phyloP scores from a whole-genome alignment of 1,284 basidiomycete genomes.

The Phlebopus sp. region DNA sequence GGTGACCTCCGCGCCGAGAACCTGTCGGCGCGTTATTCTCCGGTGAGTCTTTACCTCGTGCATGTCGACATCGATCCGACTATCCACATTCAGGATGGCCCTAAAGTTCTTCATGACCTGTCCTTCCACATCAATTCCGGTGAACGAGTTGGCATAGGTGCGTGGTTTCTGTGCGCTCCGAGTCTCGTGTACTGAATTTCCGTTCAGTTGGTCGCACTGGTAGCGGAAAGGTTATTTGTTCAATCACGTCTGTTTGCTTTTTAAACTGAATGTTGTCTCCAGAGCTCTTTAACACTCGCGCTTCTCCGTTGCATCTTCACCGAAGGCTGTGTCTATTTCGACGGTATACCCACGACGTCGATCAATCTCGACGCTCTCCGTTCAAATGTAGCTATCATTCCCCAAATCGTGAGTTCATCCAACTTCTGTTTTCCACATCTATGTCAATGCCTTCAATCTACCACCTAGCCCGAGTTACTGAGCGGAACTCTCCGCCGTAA shows the following conservation, averaged over 20 bases:
- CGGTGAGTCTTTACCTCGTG: background rate
- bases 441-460: background rate
- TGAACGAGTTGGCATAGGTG: conserved; percentile 54
- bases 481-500: conserved; percentile 57
- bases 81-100: conserved; percentile 30
- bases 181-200: too few species aligned
- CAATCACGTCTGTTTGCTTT: too few species aligned
- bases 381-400: conserved; percentile 61
- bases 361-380: conserved; percentile 36
- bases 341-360: conserved; percentile 40
- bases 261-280: conserved; percentile 8
- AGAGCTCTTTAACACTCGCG: conserved; percentile 50
- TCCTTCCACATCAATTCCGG: conserved; percentile 56
- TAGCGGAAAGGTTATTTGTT: conserved; percentile 33
- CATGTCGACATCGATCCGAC: background rate
- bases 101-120: conserved; percentile 51
- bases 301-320: conserved; percentile 57
- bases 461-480: conserved; percentile 63
- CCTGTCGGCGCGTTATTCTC: conserved; percentile 61
- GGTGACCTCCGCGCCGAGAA: conserved; percentile 65
- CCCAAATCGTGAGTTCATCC: conserved; percentile 38
- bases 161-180: too few species aligned
- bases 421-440: background rate
- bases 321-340: conserved; percentile 54
- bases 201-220: conserved; percentile 36